Base-by-base conservation (phyloP, 2,329 filamentous ascomycete genomes). In the Colletotrichum gigasporum region DNA sequence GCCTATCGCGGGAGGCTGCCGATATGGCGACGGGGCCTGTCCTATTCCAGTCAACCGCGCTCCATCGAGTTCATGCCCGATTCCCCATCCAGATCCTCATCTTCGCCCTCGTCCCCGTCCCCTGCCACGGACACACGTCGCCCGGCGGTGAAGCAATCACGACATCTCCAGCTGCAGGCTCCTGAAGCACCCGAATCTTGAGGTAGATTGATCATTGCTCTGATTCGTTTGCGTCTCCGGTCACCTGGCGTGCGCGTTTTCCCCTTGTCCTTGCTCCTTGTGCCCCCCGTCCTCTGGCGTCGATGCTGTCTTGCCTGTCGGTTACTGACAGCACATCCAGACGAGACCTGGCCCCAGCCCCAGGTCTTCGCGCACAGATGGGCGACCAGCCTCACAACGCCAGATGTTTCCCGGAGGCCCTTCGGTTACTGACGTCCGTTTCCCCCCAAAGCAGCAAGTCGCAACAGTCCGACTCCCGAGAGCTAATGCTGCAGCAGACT, bases 91-190 rank as follows among this genome's bases (percentile, higher is more conserved):
- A 51, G 28, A 8, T 35, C 22, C 41, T 20, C 30, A 22, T 35
- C 30, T 20, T 24, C 48, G 18, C 20, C 18, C 50, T 24, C 37
- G n/a, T 30, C 30, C 35, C 16, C 22, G 20, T 45, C 16, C 35
- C 52, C 35, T 51, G 30, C 14, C 45, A 28, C 30, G 45, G 30
- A 35, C 22, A 24, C 35, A 22, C 28, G 60, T 24, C 44, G 53
- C 32, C 53, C 35, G 30, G 44, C 53, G 18, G 37, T 50, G 44
- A 58, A 53, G 35, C 52, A 42, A 51, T 50, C 28, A 28, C 32
- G 22, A 30, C 4, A 22, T 55, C 34, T 39, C 32, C 35, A 51
- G 20, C 39, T 34, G 12, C 37, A 34, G 10, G 32, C 28, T 52
- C 16, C n/a, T 59, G 45, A 55, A 55, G 30, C 50, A 55, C 11